Evolutionary conservation across 225 moss, liverwort and hornwort genomes (phyloP).

Genomic region (Antitrichia curtipendula): DNA sequence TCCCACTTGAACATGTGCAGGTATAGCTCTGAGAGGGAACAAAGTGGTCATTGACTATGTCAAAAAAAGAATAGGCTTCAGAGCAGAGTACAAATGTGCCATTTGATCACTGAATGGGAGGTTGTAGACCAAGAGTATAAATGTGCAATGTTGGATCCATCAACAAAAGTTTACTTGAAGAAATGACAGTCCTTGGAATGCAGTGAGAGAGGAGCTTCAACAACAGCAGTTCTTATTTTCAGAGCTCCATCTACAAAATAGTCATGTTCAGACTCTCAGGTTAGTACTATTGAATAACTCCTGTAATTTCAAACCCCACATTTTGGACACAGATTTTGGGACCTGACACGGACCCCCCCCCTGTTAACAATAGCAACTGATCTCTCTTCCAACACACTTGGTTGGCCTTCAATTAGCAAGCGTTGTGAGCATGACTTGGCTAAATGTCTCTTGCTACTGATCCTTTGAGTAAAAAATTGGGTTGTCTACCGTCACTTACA

Average conservation of each 20-base stretch:
- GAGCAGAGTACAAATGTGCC: neutral
- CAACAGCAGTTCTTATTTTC: neutral
- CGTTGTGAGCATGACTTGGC: neutral
- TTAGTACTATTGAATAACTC: neutral
- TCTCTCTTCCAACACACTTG: neutral
- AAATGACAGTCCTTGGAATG: neutral
- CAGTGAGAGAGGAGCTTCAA: neutral
- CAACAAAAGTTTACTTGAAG: neutral
- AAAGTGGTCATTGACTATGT: constrained; percentile 9
- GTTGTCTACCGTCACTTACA: neutral
- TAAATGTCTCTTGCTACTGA: neutral
- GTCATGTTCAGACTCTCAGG: neutral
- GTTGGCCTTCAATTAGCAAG: neutral
- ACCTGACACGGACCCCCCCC: neutral
- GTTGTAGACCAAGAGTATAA: neutral
- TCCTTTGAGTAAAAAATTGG: neutral
- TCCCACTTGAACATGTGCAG: neutral
- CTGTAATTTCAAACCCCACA: neutral
- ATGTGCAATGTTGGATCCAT: neutral
- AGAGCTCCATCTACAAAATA: neutral
- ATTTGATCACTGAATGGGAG: neutral
- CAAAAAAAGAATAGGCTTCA: neutral
- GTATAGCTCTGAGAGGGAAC: constrained; percentile 8
- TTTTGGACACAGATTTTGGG: neutral
- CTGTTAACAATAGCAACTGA: neutral